Evolutionary conservation across 805 yeast species (phyloP).

Genomic region (Pichia californica): DNA sequence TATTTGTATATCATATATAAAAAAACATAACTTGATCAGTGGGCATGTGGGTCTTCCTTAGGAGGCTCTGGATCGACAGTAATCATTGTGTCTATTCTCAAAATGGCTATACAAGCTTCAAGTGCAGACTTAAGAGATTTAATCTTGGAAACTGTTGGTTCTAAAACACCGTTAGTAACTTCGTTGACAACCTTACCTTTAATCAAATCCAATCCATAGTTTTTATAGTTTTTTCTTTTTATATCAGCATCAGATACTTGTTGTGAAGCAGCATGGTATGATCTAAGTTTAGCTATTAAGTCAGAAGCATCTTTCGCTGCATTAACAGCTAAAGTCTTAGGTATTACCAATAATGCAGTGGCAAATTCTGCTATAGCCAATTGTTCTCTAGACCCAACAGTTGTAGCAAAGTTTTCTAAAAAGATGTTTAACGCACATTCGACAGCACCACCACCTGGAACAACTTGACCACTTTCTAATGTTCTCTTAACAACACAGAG

Average conservation of each 20-base stretch:
- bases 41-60: constrained; percentile 87
- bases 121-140: constrained; percentile 91
- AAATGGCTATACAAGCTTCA: constrained; percentile 96
- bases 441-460: constrained; percentile 99
- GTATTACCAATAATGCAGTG: constrained; percentile 78
- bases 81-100: constrained; percentile 97
- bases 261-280: constrained; percentile 95
- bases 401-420: constrained; percentile 94
- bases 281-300: constrained; percentile 87
- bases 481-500: constrained; percentile 93
- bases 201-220: constrained; percentile 88
- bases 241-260: constrained; percentile 73
- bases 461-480: constrained; percentile 87
- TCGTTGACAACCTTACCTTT: constrained; percentile 90
- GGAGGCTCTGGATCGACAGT: constrained; percentile 94
- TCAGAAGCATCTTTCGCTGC: constrained; percentile 98
- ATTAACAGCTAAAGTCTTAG: constrained; percentile 93
- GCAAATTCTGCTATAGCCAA: constrained; percentile 98
- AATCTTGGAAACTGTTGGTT: constrained; percentile 90
- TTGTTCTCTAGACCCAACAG: constrained; percentile 96
- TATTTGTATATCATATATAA: too few relatives aligned
- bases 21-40: constrained; percentile 23
- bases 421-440: constrained; percentile 93
- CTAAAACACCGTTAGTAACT: constrained; percentile 78
- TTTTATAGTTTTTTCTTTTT: constrained; percentile 79